These are phyloP conservation scores for Aspergillus hancockii DNA, from an alignment of 495 filamentous ascomycete species.

Conservation along the genomic window DNA sequence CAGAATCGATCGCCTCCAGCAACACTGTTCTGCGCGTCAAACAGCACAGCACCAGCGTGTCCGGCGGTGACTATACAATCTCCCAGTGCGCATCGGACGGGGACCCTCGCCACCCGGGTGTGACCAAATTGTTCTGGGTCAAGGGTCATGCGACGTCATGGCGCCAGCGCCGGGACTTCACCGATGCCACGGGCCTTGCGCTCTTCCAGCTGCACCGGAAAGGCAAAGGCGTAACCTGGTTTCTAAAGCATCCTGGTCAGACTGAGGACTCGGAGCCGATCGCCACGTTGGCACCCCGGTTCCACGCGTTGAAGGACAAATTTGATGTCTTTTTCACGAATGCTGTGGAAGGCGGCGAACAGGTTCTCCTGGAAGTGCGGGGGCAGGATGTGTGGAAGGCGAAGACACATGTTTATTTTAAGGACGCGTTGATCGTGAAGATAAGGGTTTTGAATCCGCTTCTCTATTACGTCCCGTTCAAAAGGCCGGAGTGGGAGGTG, in stretches of 20 bases:
- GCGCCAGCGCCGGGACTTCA: conserved; percentile 13
- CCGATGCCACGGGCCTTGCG: conserved; percentile 18
- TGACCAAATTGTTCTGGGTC: conserved; percentile 15
- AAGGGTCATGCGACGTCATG: conserved; percentile 11
- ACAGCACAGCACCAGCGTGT: conserved; percentile 12
- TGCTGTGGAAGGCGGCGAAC: conserved; percentile 12
- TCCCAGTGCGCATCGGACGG: background rate
- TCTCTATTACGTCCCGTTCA: conserved; percentile 15
- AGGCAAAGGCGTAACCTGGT: conserved; percentile 19
- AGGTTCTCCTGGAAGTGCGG: conserved; percentile 17
- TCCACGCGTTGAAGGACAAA: conserved; percentile 20
- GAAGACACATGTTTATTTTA: conserved; percentile 17
- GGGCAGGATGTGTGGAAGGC: conserved; percentile 24
- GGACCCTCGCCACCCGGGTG: background rate
- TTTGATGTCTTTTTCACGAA: conserved; percentile 22
- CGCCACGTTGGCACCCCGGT: conserved; percentile 17
- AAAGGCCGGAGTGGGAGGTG: conserved; percentile 17
- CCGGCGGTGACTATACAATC: conserved; percentile 19
- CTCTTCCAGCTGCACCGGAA: conserved; percentile 21
- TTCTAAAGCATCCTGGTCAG: conserved; percentile 13
- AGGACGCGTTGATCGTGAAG: conserved; percentile 17
- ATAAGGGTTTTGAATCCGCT: conserved; percentile 12
- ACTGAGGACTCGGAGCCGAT: conserved; percentile 7
- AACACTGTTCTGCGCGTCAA: conserved; percentile 16
- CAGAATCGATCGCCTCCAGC: conserved; percentile 12